phyloP scores from a whole-genome alignment of 371 early-diverging fungal genomes.

The Rhizopus microsporus region DNA sequence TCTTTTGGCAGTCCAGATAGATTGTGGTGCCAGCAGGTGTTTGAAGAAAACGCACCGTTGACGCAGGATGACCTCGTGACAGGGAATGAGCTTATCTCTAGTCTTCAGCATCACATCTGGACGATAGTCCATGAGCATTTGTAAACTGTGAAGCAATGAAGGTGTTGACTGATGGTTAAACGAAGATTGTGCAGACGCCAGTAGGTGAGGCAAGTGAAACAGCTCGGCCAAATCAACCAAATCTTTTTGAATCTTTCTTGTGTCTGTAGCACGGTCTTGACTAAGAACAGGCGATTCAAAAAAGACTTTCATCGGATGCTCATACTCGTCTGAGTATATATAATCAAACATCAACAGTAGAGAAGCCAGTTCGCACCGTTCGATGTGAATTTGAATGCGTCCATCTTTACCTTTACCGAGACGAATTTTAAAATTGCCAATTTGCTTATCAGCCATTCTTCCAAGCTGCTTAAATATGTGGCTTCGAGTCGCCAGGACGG shows the following conservation, averaged over 20 bases:
- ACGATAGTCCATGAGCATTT: not conserved
- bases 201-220: constrained; percentile 31
- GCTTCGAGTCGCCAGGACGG: constrained; percentile 28
- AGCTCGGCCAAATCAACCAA: constrained; percentile 27
- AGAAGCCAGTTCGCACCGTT: constrained; percentile 22
- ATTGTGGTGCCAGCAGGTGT: constrained; percentile 52
- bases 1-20: constrained; percentile 56
- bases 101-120: constrained; percentile 48
- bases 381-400: constrained; percentile 19
- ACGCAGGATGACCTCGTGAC: constrained; percentile 61
- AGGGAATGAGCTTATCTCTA: constrained; percentile 29
- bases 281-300: constrained; percentile 24
- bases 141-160: not conserved
- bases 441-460: constrained; percentile 1
- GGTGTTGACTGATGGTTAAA: constrained; percentile 31
- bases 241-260: constrained; percentile 29
- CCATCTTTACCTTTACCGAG: not conserved
- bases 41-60: constrained; percentile 69
- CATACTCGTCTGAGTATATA: constrained; percentile 37
- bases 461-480: constrained; percentile 21
- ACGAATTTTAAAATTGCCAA: not conserved
- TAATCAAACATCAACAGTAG: constrained; percentile 38
- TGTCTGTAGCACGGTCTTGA: not conserved
- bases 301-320: constrained; percentile 36
- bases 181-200: constrained; percentile 27